These are phyloP conservation scores for Candida yuanshanica DNA, from an alignment of 805 yeast species.

Conservation along the genomic window DNA sequence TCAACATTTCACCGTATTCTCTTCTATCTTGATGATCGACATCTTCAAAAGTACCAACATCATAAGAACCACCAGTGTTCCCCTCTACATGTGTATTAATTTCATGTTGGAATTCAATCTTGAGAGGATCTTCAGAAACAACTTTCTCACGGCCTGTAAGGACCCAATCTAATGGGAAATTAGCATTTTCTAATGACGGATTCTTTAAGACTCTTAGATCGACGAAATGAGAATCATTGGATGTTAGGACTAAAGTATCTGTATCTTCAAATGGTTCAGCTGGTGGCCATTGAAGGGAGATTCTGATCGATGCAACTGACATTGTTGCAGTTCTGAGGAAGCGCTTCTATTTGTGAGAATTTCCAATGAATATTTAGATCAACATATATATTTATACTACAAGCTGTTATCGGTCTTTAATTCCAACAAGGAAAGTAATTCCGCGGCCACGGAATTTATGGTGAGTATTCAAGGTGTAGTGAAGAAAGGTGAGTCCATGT, in stretches of 20 bases:
- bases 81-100: slow-evolving; percentile 18
- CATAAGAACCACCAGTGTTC: slow-evolving; percentile 20
- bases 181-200: slow-evolving; percentile 1
- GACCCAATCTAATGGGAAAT: slow-evolving; percentile 23
- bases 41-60: slow-evolving; percentile 37
- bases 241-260: slow-evolving; percentile 41
- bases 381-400: no score
- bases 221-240: slow-evolving; percentile 40
- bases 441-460: no score
- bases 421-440: no score
- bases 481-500: no score
- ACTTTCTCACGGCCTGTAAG: slow-evolving; percentile 28
- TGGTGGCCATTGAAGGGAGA: slow-evolving; percentile 50
- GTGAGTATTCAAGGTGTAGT: no score
- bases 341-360: no score
- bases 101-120: slow-evolving; percentile 20
- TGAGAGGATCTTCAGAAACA: slow-evolving; percentile 10
- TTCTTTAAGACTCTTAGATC: slow-evolving; percentile 34
- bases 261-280: slow-evolving; percentile 37
- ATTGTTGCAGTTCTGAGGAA: slow-evolving; percentile 9
- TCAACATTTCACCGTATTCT: slow-evolving; percentile 47
- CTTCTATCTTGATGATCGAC: slow-evolving; percentile 36
- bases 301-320: slow-evolving; percentile 35
- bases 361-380: no score
- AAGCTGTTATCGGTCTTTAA: no score